A percentile compares a stretch with the other conserved stretches of the same genome.
Conservation (phyloP, 2,329 filamentous ascomycete genomes). For the Botrytis tulipae region DNA sequence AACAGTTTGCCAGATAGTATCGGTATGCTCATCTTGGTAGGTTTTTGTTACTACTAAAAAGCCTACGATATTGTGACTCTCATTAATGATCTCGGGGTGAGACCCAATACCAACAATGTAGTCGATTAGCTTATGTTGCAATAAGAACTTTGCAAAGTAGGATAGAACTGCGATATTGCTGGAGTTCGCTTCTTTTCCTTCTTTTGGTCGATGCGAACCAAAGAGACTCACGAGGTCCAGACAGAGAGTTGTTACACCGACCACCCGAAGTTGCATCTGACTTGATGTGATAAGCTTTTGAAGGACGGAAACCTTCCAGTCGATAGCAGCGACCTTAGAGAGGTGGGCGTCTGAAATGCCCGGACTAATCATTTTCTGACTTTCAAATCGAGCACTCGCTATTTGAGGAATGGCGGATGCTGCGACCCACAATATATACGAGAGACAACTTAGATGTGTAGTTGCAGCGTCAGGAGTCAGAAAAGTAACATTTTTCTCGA, state of each 20-base stretch:
- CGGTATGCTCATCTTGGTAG: constrained; percentile 70
- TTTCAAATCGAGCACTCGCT: constrained; percentile 29
- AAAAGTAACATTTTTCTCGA: constrained; percentile 56
- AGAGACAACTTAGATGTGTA: constrained; percentile 43
- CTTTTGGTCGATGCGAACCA: constrained; percentile 47
- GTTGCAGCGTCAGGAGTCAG: constrained; percentile 49
- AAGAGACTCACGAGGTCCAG: constrained; percentile 66
- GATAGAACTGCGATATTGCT: constrained; percentile 55
- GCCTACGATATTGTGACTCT: constrained; percentile 79
- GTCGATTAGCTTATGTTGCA: constrained; percentile 69
- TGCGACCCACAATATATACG: constrained; percentile 45
- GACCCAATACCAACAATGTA: constrained; percentile 90
- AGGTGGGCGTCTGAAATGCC: constrained; percentile 29
- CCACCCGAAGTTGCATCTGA: constrained; percentile 86
- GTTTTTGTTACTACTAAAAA: constrained; percentile 79
- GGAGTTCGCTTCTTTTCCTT: constrained; percentile 38
- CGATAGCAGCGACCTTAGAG: constrained; percentile 35
- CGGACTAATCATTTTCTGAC: constrained; percentile 32
- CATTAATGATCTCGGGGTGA: constrained; percentile 82
- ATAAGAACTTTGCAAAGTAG: constrained; percentile 68
- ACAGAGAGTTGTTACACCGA: constrained; percentile 74
- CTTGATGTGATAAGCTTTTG: constrained; percentile 75
- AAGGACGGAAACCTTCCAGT: constrained; percentile 68
- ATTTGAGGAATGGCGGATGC: constrained; percentile 36
- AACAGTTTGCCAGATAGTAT: constrained; percentile 81